Evolutionary conservation across 1,284 basidiomycete species (phyloP).

Genomic region (Sporisorium sorghi): DNA sequence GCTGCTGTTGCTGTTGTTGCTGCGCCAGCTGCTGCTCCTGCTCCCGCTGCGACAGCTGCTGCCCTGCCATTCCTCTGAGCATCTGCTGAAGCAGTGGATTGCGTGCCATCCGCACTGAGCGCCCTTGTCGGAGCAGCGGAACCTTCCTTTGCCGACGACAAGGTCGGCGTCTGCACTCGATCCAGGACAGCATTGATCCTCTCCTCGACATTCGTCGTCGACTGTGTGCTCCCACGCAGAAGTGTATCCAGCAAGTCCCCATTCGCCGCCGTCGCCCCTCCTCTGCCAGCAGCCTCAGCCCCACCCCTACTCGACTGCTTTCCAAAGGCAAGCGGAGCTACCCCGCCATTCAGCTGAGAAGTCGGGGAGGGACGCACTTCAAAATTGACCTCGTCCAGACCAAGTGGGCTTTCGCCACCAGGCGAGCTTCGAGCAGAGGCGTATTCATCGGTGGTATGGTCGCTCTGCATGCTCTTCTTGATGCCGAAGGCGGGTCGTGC

Average conservation of each 20-base stretch:
- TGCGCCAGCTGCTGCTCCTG: conserved; percentile 4
- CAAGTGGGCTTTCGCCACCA: conserved; percentile 44
- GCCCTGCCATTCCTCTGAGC: neutral
- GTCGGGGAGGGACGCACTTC: conserved; percentile 17
- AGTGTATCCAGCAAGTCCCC: conserved; percentile 53
- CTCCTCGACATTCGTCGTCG: conserved; percentile 42
- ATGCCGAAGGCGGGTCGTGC: conserved; percentile 28
- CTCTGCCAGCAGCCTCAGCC: neutral
- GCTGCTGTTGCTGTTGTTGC: conserved; percentile 6
- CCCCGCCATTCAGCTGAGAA: conserved; percentile 9
- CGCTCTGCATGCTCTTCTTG: conserved; percentile 51
- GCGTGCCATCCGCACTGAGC: conserved; percentile 2
- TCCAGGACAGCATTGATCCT: conserved; percentile 57
- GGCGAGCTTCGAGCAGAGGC: conserved; percentile 42
- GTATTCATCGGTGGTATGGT: conserved; percentile 44
- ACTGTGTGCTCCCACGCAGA: conserved; percentile 17
- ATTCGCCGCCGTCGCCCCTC: neutral
- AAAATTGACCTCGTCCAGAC: conserved; percentile 48
- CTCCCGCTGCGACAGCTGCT: conserved; percentile 5
- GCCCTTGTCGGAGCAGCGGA: neutral
- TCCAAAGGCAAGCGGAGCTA: conserved; percentile 24
- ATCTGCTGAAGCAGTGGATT: conserved; percentile 6
- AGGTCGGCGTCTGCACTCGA: conserved; percentile 35
- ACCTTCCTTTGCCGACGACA: neutral
- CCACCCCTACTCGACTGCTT: conserved; percentile 7